Percentiles rank a stretch among this genome's conserved stretches.
phyloP scores from a whole-genome alignment of 495 filamentous ascomycete genomes.

The Aspergillus coremiiformis region DNA sequence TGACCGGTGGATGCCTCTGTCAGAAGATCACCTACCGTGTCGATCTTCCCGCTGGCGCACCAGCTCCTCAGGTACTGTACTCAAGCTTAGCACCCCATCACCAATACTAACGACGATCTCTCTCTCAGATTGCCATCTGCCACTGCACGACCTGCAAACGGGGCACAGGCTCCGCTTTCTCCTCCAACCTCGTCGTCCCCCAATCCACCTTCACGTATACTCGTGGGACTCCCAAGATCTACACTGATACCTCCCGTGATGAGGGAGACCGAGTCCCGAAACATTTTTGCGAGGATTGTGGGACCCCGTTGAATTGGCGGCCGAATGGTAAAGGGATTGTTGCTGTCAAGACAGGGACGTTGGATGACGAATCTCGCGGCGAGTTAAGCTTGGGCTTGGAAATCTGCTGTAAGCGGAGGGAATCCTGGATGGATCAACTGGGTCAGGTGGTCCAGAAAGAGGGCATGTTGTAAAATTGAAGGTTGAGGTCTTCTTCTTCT shows the following conservation, averaged over 20 bases:
- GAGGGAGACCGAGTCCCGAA: slow-evolving; percentile 9
- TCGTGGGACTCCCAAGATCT: slow-evolving; percentile 18
- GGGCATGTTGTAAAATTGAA: neutral
- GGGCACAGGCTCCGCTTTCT: slow-evolving; percentile 24
- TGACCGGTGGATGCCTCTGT: slow-evolving; percentile 24
- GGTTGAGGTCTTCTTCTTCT: too few relatives aligned
- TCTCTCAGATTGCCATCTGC: slow-evolving; percentile 19
- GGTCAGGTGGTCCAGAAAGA: neutral
- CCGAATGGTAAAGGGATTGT: slow-evolving; percentile 5
- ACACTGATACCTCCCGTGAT: slow-evolving; percentile 9
- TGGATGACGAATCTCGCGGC: slow-evolving; percentile 15
- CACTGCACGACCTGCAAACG: slow-evolving; percentile 30
- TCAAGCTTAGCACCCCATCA: neutral
- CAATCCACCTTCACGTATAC: slow-evolving; percentile 12
- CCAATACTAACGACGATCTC: neutral
- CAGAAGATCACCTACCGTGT: slow-evolving; percentile 21
- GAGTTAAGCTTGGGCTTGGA: slow-evolving; percentile 11
- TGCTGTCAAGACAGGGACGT: slow-evolving; percentile 21
- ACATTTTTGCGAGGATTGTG: slow-evolving; percentile 24
- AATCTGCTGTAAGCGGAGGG: slow-evolving; percentile 20
- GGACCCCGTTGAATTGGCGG: slow-evolving; percentile 16
- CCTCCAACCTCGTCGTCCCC: slow-evolving; percentile 21
- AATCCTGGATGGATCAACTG: slow-evolving; percentile 17
- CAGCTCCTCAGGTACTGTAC: slow-evolving; percentile 20
- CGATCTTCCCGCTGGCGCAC: slow-evolving; percentile 12